phyloP scores from a whole-genome alignment of 768 basidiomycete species.

The Calocybe gangraenosa region DNA sequence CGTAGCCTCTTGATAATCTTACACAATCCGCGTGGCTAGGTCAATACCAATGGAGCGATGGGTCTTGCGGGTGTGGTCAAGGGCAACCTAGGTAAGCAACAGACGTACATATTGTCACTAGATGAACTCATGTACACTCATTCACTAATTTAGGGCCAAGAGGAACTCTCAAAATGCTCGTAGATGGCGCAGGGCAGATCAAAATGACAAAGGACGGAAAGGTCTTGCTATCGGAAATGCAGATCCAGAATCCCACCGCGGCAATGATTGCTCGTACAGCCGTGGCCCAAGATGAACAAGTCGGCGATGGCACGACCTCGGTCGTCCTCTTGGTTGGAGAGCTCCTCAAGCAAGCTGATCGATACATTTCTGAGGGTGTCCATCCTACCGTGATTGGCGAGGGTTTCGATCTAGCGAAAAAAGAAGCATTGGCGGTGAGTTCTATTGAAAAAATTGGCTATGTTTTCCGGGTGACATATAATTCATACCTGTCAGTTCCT shows the following conservation, averaged over 20 bases:
- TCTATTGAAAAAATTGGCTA: slow-evolving; percentile 2
- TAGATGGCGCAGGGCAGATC: slow-evolving; percentile 96
- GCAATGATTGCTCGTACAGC: slow-evolving; percentile 99
- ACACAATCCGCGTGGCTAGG: slow-evolving; percentile 39
- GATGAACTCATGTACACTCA: background rate
- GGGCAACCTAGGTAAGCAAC: slow-evolving; percentile 83
- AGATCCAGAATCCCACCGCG: slow-evolving; percentile 98
- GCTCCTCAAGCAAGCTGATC: slow-evolving; percentile 94
- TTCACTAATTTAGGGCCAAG: slow-evolving; percentile 64
- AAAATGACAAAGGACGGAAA: slow-evolving; percentile 99
- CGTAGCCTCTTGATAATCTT: background rate
- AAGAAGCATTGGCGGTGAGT: slow-evolving; percentile 82
- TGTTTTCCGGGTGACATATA: slow-evolving; percentile 2
- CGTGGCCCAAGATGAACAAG: slow-evolving; percentile 98
- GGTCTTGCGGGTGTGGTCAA: slow-evolving; percentile 97
- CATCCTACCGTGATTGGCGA: slow-evolving; percentile 95
- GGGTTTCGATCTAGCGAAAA: slow-evolving; percentile 97
- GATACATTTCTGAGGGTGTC: slow-evolving; percentile 96
- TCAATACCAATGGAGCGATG: slow-evolving; percentile 92
- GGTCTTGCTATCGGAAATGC: slow-evolving; percentile 98
- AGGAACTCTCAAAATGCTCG: slow-evolving; percentile 99
- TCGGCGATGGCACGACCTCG: slow-evolving; percentile 97
- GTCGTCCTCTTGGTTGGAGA: slow-evolving; percentile 96
- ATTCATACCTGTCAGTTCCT: slow-evolving; percentile 63
- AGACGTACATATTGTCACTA: slow-evolving; percentile 1